Percentiles rank a stretch among this genome's conserved stretches.
Evolutionary conservation across 1,284 basidiomycete species (phyloP).

Genomic region (Boletus mariae): DNA sequence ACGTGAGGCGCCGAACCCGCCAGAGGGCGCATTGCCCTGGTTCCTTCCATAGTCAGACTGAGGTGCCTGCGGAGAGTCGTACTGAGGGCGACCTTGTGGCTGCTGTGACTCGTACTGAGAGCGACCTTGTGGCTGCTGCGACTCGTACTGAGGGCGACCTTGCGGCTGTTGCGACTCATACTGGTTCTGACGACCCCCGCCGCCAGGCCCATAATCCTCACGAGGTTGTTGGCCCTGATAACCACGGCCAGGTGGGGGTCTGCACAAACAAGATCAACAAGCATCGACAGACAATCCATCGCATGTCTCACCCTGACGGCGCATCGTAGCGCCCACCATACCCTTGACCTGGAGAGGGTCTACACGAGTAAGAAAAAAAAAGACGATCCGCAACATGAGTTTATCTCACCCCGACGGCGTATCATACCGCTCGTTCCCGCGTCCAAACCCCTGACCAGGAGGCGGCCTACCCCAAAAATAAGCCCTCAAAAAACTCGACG

Average conservation of each 20-base stretch:
- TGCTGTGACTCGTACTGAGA: background rate
- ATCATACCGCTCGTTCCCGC: conserved; percentile 20
- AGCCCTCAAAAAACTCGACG: background rate
- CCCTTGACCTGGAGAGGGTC: conserved; percentile 11
- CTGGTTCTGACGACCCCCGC: conserved; percentile 8
- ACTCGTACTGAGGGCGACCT: conserved; percentile 10
- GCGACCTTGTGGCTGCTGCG: conserved; percentile 4
- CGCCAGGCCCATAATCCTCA: conserved; percentile 7
- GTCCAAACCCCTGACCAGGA: conserved; percentile 7
- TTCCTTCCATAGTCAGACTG: conserved; percentile 1
- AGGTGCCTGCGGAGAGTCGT: conserved; percentile 1
- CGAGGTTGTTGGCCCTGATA: conserved; percentile 9
- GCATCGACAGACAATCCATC: background rate
- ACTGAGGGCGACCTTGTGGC: too few species aligned
- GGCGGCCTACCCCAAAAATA: conserved; percentile 9
- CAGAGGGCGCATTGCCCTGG: conserved; percentile 20
- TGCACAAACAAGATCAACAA: background rate
- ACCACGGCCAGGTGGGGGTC: conserved; percentile 15
- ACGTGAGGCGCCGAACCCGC: conserved; percentile 18
- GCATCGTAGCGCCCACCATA: conserved; percentile 18
- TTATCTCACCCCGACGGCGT: conserved; percentile 16
- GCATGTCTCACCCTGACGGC: conserved; percentile 16
- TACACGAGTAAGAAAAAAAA: background rate
- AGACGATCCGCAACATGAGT: background rate
- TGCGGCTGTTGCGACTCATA: conserved; percentile 12